A percentile compares a stretch with the other conserved stretches of the same genome.
Evolutionary conservation across 2,329 filamentous ascomycete species (phyloP).

Genomic region (Pestalotiopsis sp.): DNA sequence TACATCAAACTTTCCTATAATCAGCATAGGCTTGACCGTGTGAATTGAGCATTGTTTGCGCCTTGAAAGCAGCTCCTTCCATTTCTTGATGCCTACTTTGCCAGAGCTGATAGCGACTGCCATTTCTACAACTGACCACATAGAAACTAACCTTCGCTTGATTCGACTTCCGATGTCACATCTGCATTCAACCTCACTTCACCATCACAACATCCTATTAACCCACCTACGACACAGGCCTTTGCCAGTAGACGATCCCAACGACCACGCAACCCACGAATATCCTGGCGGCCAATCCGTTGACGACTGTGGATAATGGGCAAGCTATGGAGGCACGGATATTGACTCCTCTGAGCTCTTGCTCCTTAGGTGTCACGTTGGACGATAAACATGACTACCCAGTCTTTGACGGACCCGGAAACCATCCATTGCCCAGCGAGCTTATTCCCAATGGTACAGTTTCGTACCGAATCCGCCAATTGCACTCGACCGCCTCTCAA

Average conservation of each 20-base stretch:
- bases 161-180: neutral
- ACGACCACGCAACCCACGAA: neutral
- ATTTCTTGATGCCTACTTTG: neutral
- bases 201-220: neutral
- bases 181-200: neutral
- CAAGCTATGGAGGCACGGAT: neutral
- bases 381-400: neutral
- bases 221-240: neutral
- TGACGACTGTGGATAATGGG: neutral
- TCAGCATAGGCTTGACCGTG: conserved; percentile 27
- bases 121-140: neutral
- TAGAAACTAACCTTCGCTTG: neutral
- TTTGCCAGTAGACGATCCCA: neutral
- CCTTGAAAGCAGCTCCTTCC: conserved; percentile 22
- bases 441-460: conserved; percentile 36
- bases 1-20: conserved; percentile 41
- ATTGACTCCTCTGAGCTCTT: neutral
- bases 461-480: conserved; percentile 33
- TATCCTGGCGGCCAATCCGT: neutral
- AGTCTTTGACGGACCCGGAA: neutral
- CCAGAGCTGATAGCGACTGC: neutral
- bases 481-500: conserved; percentile 30
- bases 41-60: conserved; percentile 27
- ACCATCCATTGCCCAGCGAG: conserved; percentile 7
- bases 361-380: neutral